Evolutionary conservation across 805 yeast species (phyloP).

Genomic region (Zygosaccharomyces pseudorouxii): DNA sequence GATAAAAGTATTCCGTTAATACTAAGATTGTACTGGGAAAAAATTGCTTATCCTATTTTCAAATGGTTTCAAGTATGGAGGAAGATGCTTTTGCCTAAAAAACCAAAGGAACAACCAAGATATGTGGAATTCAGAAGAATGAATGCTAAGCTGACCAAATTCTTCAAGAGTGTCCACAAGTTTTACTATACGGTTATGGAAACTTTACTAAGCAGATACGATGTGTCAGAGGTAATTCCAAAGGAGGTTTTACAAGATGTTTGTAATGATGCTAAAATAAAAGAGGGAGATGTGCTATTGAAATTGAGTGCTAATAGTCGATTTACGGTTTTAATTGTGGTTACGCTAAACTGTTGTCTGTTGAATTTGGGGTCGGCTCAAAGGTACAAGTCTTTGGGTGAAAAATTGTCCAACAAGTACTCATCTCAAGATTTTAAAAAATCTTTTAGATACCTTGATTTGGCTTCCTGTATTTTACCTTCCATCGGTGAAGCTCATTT

Average conservation of each 20-base stretch:
- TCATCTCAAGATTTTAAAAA: slow-evolving; percentile 41
- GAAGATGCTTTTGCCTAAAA: slow-evolving; percentile 17
- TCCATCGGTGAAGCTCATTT: slow-evolving; percentile 57
- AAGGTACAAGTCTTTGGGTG: slow-evolving; percentile 50
- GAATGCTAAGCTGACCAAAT: slow-evolving; percentile 48
- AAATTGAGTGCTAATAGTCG: slow-evolving; percentile 10
- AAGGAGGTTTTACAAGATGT: slow-evolving; percentile 7
- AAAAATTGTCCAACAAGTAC: slow-evolving; percentile 38
- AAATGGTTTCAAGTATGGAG: slow-evolving; percentile 47
- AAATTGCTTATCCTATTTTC: slow-evolving; percentile 60
- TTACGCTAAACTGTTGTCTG: slow-evolving; percentile 23
- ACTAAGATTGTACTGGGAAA: slow-evolving; percentile 54
- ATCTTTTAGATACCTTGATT: slow-evolving; percentile 45
- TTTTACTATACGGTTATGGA: slow-evolving; percentile 45
- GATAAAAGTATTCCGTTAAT: slow-evolving; percentile 22
- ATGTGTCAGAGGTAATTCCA: slow-evolving; percentile 14
- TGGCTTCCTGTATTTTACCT: slow-evolving; percentile 56
- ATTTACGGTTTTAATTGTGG: slow-evolving; percentile 14
- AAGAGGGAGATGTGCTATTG: neutral
- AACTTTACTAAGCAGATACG: slow-evolving; percentile 10
- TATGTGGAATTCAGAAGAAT: slow-evolving; percentile 56
- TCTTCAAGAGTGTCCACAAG: slow-evolving; percentile 42
- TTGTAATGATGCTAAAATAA: neutral
- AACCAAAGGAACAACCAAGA: slow-evolving; percentile 21
- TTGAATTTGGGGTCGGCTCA: slow-evolving; percentile 55